Evolutionary conservation across 164 flowering plant genomes (phyloP), one percentile per base, ranked within the genome.

Genomic region (Warburgia ugandensis): DNA sequence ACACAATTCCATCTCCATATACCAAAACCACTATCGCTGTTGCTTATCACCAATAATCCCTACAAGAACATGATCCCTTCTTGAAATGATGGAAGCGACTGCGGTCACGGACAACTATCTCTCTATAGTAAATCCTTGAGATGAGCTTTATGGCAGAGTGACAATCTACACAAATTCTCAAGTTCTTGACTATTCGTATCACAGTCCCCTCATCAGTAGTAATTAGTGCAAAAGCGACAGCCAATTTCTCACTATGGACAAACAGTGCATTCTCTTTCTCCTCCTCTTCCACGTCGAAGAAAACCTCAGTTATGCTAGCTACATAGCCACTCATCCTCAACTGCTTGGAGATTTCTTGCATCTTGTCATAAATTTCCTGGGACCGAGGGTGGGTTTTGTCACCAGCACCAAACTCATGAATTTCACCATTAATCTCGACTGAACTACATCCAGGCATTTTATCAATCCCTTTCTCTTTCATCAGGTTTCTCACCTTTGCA

Each of bases 361-460:
- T 50, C 80, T 77, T 77, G n/a, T 53, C 58, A 41, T 52, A 65
- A 30, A 78, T 78, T 51, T 75, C 74, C 35, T 56, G 29, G 20
- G 69, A 63, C 68, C 56, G 60, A 3, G 70, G 73, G 58, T 78
- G 82, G 1, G 70, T 69, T 3, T 66, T 70, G 37, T 79, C 85
- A 58, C 70, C 79, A 2, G 70, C 79, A 4, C 73, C 46, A 54
- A 82, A 82, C 58, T 79, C 80, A 46, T 77, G 77, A 55, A 77
- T 60, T 12, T 33, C 54, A 22, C 81, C 83, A 56, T 82, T 71
- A 28, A 79, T 52, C 48, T 72, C 81, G 43, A 80, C 71, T 83
- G 77, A 77, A 59, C 85, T 79, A 58, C 80, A 74, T 2, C 83
- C 85, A 5, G 84, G 83, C 22, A 75, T 75, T 64, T 82, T 82